Evolutionary conservation across 805 yeast species (phyloP), one percentile per base, ranked within the genome.

Genomic region (Candida sphagnicola): DNA sequence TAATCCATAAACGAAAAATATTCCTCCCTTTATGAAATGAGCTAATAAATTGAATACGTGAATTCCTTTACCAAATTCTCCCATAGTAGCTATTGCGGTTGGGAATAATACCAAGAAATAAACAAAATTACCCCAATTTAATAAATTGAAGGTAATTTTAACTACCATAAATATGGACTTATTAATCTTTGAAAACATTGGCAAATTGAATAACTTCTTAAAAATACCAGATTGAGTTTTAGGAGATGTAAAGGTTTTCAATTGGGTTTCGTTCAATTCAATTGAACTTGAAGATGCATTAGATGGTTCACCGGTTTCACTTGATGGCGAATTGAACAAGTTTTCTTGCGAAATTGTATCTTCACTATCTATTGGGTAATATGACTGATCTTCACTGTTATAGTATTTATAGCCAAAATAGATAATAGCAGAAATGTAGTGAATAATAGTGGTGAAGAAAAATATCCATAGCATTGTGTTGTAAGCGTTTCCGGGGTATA

Each of bases 11-110:
- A 71, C 46, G 42, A 88, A 72, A 56, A 91, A 91, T 2, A 91
- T 93, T 18, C 91, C 93, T 43, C 99, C 99, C 61, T 91, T 91
- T 59, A 91, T 91, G 74, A 88, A 87, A 62, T 91, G 99, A 1
- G 99, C 99, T 41, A 91, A 71, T 37, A 91, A 61, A 50, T 87
- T 88, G 66, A 87, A 91, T 11, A 90, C 82, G 15, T 68, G 67
- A 10, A 50, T 54, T 3, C 79, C 90, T 59, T 76, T 63, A 28
- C 95, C 98, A 51, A 89, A 60, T 29, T 82, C 55, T 38, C 74
- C 76, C 31, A 85, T 84, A 4, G 84, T 80, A 5, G 88, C 86
- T 21, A 80, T 53, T 2, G 77, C 83, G 3, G 77, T 65, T 30
- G 77, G 70, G n/a, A 82, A 51, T 52, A 85, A 80, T 18, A 75